phyloP scores from a whole-genome alignment of 148 eudicot species.

The Simmondsia chinensis region DNA sequence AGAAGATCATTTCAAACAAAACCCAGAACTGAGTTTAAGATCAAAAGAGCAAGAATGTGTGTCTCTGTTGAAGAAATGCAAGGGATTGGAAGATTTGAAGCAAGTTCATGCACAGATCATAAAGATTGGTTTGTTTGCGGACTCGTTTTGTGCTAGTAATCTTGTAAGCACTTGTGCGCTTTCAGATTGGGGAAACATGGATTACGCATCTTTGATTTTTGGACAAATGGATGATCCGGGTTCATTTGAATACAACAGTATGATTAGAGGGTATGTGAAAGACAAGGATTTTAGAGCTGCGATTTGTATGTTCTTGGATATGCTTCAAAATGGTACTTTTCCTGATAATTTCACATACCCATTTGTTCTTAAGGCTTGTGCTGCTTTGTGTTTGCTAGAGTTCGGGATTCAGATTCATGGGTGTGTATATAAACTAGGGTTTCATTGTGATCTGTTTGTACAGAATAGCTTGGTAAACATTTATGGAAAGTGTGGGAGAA shows the following conservation, averaged over 20 bases:
- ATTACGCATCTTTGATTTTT: constrained; percentile 43
- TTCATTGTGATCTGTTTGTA: constrained; percentile 39
- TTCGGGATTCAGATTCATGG: constrained; percentile 50
- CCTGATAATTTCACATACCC: constrained; percentile 52
- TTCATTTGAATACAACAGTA: constrained; percentile 37
- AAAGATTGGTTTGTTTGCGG: constrained; percentile 30
- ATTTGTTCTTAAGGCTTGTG: constrained; percentile 37
- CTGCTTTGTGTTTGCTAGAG: constrained; percentile 12
- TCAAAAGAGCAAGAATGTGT: constrained; percentile 38
- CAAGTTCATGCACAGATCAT: constrained; percentile 43
- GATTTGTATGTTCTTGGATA: constrained; percentile 24
- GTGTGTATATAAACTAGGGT: constrained; percentile 37
- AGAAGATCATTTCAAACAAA: constrained; percentile 20
- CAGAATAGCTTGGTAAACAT: constrained; percentile 55
- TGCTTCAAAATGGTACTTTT: constrained; percentile 27
- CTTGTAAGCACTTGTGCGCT: constrained; percentile 42
- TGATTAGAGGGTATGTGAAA: constrained; percentile 43
- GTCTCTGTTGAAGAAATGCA: constrained; percentile 42
- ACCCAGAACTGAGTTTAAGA: constrained; percentile 11
- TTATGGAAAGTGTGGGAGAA: constrained; percentile 46
- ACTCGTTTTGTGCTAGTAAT: constrained; percentile 33
- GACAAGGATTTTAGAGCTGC: constrained; percentile 22
- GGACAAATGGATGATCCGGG: constrained; percentile 29
- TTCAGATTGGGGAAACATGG: constrained; percentile 50
- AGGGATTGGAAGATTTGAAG: constrained; percentile 34